Percentiles rank a stretch among this genome's conserved stretches.
phyloP scores from a whole-genome alignment of 495 filamentous ascomycete genomes.

The Geoglossum glabrum region DNA sequence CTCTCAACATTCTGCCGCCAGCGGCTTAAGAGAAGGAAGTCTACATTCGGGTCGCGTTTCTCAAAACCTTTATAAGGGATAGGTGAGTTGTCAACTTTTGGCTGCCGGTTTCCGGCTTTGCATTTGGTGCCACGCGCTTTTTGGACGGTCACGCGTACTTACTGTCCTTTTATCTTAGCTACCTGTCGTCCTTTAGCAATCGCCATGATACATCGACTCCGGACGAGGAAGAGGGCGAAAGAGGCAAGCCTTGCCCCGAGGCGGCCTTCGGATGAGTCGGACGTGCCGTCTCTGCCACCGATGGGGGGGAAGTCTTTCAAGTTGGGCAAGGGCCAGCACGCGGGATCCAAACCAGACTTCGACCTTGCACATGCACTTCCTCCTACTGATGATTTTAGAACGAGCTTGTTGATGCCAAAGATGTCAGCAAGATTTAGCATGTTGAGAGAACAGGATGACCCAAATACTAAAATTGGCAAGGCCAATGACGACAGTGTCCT shows the following conservation, averaged over 20 bases:
- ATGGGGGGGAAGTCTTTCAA: slow-evolving; percentile 28
- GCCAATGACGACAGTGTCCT: slow-evolving; percentile 87
- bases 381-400: slow-evolving; percentile 79
- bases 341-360: slow-evolving; percentile 39
- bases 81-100: neutral
- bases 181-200: neutral
- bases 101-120: too few species aligned
- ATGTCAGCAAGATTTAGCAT: slow-evolving; percentile 93
- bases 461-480: slow-evolving; percentile 68
- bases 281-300: slow-evolving; percentile 12
- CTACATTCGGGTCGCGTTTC: neutral
- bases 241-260: slow-evolving; percentile 6
- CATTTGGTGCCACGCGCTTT: neutral
- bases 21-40: neutral
- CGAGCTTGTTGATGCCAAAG: slow-evolving; percentile 87
- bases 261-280: slow-evolving; percentile 22
- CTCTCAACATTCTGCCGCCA: neutral
- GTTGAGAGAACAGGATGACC: slow-evolving; percentile 83
- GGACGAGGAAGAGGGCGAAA: slow-evolving; percentile 16
- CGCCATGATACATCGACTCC: slow-evolving; percentile 18
- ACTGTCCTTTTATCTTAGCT: neutral
- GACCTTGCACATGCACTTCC: slow-evolving; percentile 60
- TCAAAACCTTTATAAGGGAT: neutral
- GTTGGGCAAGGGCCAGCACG: slow-evolving; percentile 33
- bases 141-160: neutral